A percentile compares a stretch with the other conserved stretches of the same genome.
Evolutionary conservation across 306 rosid genomes (phyloP).

Genomic region (Vigna angularis): DNA sequence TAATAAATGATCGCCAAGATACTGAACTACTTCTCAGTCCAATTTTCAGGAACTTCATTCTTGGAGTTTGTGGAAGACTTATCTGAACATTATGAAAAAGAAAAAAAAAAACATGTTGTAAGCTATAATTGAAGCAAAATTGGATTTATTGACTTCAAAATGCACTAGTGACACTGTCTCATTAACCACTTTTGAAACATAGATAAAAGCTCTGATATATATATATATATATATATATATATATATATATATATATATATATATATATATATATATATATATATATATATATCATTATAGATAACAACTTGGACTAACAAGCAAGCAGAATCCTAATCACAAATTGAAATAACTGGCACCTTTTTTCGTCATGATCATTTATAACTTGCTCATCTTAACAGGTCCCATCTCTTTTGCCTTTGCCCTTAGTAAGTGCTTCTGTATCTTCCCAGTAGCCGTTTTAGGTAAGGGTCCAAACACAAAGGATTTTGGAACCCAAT

Average conservation of each 20-base stretch:
- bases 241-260: no score
- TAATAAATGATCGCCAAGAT: not conserved
- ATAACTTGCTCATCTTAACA: constrained; percentile 50
- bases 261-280: not conserved
- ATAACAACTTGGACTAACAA: not conserved
- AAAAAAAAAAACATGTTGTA: not conserved
- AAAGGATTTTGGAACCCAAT: constrained; percentile 73
- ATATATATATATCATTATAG: not conserved
- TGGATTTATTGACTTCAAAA: constrained; percentile 12
- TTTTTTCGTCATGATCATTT: constrained; percentile 13
- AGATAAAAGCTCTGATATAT: not conserved
- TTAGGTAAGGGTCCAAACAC: constrained; percentile 47
- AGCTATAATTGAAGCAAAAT: not conserved
- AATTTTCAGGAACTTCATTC: constrained; percentile 4
- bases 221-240: not conserved
- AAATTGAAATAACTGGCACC: constrained; percentile 13
- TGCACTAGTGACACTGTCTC: not conserved
- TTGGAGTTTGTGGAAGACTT: not conserved
- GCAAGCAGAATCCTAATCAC: not conserved
- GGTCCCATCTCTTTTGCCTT: constrained; percentile 79
- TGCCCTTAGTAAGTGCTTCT: constrained; percentile 83
- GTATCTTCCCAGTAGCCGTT: constrained; percentile 56
- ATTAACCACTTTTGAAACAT: not conserved
- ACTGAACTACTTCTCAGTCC: not conserved
- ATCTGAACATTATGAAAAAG: not conserved